Evolutionary conservation across 1,284 basidiomycete genomes (phyloP).

Genomic region (Termitomyces sp.): DNA sequence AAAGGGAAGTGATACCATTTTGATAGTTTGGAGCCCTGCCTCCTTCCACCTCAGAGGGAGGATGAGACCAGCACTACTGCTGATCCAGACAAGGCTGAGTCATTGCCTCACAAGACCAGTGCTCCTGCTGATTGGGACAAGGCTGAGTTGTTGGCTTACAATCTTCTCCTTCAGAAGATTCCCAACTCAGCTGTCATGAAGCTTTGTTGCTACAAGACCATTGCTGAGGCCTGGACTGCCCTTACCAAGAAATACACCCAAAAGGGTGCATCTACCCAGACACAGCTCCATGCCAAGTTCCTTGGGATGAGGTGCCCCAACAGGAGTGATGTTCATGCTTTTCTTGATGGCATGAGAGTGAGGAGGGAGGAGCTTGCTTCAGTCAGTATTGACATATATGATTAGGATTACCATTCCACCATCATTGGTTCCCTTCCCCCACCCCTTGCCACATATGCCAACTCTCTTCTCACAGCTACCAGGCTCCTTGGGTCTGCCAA

Average conservation of each 20-base stretch:
- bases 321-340: constrained; percentile 25
- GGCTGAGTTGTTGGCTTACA: no score
- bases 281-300: constrained; percentile 16
- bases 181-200: background rate
- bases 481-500: background rate
- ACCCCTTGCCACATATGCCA: constrained; percentile 25
- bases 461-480: constrained; percentile 13
- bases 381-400: constrained; percentile 25
- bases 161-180: no score
- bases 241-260: constrained; percentile 24
- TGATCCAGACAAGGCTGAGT: no score
- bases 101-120: no score
- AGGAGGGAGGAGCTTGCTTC: constrained; percentile 25
- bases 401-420: constrained; percentile 27
- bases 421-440: constrained; percentile 28
- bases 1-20: no score
- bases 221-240: constrained; percentile 22
- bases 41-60: no score
- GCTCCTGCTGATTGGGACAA: no score
- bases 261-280: no score
- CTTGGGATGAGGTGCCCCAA: constrained; percentile 25
- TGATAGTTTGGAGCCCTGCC: no score
- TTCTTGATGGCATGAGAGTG: constrained; percentile 23
- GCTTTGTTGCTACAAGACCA: constrained; percentile 12
- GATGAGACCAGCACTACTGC: no score